A percentile compares a stretch with the other conserved stretches of the same genome.
phyloP scores from a whole-genome alignment of 441 rosid genomes.

The Isatis lusitanica region DNA sequence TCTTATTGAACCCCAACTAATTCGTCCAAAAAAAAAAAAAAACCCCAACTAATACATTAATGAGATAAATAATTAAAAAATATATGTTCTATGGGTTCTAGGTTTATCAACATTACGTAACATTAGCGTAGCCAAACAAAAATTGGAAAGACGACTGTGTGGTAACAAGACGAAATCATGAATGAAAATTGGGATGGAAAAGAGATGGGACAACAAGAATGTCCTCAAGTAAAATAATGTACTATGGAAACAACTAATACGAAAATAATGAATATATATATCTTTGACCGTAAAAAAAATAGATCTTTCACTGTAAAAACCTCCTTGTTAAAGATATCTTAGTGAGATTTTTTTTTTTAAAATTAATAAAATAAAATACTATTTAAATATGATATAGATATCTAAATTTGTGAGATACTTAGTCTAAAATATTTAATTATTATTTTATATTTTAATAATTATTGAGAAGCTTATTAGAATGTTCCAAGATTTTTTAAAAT shows the following conservation, averaged over 20 bases:
- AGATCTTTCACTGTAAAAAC: too few species aligned
- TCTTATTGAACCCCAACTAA: slow-evolving; percentile 5
- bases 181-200: neutral
- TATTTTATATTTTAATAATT: too few species aligned
- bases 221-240: neutral
- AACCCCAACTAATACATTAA: slow-evolving; percentile 24
- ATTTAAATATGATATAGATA: too few species aligned
- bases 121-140: neutral
- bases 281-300: neutral
- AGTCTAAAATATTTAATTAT: too few species aligned
- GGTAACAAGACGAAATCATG: neutral
- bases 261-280: neutral
- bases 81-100: too few species aligned
- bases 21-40: too few species aligned
- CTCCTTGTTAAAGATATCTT: too few species aligned
- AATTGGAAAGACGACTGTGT: neutral
- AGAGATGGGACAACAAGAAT: neutral
- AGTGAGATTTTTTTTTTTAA: too few species aligned
- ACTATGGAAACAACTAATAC: neutral
- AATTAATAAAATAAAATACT: too few species aligned
- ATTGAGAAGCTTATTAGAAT: too few species aligned
- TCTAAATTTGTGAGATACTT: too few species aligned
- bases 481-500: too few species aligned
- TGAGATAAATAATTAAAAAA: neutral
- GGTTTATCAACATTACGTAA: neutral